A percentile compares a stretch with the other conserved stretches of the same genome.
These are phyloP conservation scores for Boletus speciosus DNA, from an alignment of 768 basidiomycete species.

Conservation along the genomic window DNA sequence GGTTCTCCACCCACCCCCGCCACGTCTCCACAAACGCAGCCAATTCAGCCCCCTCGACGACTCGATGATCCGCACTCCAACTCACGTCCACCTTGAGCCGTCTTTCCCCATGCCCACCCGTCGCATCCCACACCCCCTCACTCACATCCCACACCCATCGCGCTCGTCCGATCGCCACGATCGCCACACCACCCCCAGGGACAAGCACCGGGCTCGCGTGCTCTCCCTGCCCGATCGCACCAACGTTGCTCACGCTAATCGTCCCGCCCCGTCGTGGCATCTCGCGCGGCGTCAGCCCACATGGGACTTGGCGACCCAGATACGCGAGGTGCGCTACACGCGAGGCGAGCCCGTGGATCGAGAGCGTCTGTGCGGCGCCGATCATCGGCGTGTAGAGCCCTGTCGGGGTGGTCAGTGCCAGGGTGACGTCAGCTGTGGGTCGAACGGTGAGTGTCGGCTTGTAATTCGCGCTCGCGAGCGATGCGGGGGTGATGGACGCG, in stretches of 20 bases:
- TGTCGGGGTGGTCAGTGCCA: slow-evolving; percentile 77
- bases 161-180: slow-evolving; percentile 76
- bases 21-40: slow-evolving; percentile 86
- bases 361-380: slow-evolving; percentile 47
- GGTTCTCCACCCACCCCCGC: slow-evolving; percentile 75
- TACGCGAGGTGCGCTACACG: slow-evolving; percentile 57
- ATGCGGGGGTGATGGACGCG: slow-evolving; percentile 57
- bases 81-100: slow-evolving; percentile 62
- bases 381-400: slow-evolving; percentile 83
- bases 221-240: slow-evolving; percentile 71
- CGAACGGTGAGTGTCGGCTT: slow-evolving; percentile 75
- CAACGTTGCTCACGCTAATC: slow-evolving; percentile 78
- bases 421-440: slow-evolving; percentile 66
- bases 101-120: slow-evolving; percentile 38
- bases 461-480: slow-evolving; percentile 9
- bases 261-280: slow-evolving; percentile 79
- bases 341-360: slow-evolving; percentile 60
- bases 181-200: slow-evolving; percentile 80
- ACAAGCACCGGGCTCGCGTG: slow-evolving; percentile 73
- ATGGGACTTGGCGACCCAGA: slow-evolving; percentile 66
- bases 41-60: slow-evolving; percentile 86
- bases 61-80: slow-evolving; percentile 85
- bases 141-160: slow-evolving; percentile 75
- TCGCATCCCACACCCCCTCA: slow-evolving; percentile 31
- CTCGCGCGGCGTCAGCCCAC: slow-evolving; percentile 58